Base-by-base conservation (phyloP, 306 rosid genomes). In the Vicia faba region DNA sequence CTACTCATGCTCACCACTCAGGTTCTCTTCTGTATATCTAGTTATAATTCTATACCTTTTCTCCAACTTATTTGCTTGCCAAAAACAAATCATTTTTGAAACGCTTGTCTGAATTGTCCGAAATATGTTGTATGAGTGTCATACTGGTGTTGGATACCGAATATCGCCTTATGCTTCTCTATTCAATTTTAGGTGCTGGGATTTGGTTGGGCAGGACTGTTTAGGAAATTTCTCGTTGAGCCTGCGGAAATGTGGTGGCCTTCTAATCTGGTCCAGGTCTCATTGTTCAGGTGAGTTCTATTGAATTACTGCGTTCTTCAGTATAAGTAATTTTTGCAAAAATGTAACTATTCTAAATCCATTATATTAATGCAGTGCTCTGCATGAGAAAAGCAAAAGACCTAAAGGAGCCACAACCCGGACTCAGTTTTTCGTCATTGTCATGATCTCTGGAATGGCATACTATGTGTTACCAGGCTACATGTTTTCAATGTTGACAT, bases 161-260 rank as follows among this genome's bases (percentile, higher is more conserved):
- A 56, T 28, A 56, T 26, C 28, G 15, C 14, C 56, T 11, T 15
- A 49, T 67, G 74, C 29, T 7, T 33, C 38, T 33, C 38, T 40
- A 68, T 68, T 75, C 66, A 19, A 69, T n/a, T 69, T 51, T 44
- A 77, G 81, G 57, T 70, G 20, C 41, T 77, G 31, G 76, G 97
- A 36, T 91, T 87, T 50, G 92, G 97, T 16, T 91, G 92, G 90
- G 97, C 95, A 38, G 97, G 97, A 48, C 49, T 87, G 14, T 91
- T 85, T 38, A 19, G 95, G 68, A 85, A 76, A 50, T 77, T 72
- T 73, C 82, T 87, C 45, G 97, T 91, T 48, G 97, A 91, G 64
- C 90, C 97, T 28, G 87, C 71, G 16, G 87, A 82, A 70, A 91
- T 91, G 97, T 91, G 97, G 95, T 71, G 95, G 95, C 97, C 92